A percentile compares a stretch with the other conserved stretches of the same genome.
phyloP scores from a whole-genome alignment of 75 land plant species.

The Pinus albicaulis region DNA sequence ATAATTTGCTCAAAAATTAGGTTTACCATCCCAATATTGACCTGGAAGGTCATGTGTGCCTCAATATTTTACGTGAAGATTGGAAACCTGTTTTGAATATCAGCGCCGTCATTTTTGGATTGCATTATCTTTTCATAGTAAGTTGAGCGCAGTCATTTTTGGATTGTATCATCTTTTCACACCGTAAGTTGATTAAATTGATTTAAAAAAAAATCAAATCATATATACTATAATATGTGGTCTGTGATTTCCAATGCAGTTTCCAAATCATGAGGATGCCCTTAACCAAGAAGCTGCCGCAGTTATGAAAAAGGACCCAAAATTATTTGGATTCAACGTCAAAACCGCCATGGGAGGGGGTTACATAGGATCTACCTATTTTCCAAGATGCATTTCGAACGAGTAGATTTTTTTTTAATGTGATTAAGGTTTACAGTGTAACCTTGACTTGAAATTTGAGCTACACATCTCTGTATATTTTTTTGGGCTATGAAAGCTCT shows the following conservation, averaged over 20 bases:
- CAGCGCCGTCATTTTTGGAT: slow-evolving; percentile 75
- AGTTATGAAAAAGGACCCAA: slow-evolving; percentile 63
- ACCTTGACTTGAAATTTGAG: too few species aligned
- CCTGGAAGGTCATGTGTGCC: slow-evolving; percentile 90
- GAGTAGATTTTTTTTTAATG: neutral
- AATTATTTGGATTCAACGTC: slow-evolving; percentile 57
- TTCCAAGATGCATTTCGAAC: slow-evolving; percentile 50
- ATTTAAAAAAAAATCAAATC: too few species aligned
- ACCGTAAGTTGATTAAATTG: too few species aligned
- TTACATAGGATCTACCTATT: slow-evolving; percentile 44
- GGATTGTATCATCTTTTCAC: too few species aligned
- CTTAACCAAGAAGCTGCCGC: slow-evolving; percentile 74
- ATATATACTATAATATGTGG: too few species aligned
- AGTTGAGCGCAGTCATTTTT: too few species aligned
- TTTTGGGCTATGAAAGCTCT: too few species aligned
- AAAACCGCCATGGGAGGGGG: slow-evolving; percentile 72
- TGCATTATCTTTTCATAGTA: slow-evolving; percentile 76
- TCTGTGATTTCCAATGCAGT: slow-evolving; percentile 21
- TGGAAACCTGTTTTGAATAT: slow-evolving; percentile 88
- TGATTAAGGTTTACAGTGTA: too few species aligned
- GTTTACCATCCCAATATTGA: slow-evolving; percentile 90
- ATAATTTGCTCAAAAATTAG: slow-evolving; percentile 14
- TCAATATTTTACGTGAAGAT: slow-evolving; percentile 86
- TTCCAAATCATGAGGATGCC: slow-evolving; percentile 80
- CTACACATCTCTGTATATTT: too few species aligned